These are phyloP conservation scores for Didymella sp. DNA, from an alignment of 2,329 filamentous ascomycete genomes.

Conservation along the genomic window DNA sequence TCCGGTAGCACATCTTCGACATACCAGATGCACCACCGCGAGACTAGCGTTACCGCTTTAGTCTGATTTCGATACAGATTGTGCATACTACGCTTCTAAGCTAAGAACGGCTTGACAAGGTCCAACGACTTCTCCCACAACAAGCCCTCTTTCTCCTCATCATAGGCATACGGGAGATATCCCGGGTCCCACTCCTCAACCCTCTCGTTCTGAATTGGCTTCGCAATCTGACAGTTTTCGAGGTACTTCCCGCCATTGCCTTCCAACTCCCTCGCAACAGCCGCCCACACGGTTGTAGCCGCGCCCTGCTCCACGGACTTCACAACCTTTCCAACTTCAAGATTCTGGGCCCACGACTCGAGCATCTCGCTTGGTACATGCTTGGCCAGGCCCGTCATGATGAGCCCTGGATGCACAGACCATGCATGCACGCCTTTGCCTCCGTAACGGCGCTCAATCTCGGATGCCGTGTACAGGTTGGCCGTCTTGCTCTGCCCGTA, in stretches of 20 bases:
- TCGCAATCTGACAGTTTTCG: neutral
- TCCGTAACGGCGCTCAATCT: slow-evolving; percentile 59
- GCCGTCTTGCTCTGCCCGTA: slow-evolving; percentile 61
- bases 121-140: neutral
- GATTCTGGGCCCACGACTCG: neutral
- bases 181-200: neutral
- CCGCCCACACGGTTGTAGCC: neutral
- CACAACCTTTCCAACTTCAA: neutral
- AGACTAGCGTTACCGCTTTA: too few species aligned
- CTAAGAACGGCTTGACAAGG: neutral
- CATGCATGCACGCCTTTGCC: slow-evolving; percentile 49
- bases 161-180: neutral
- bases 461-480: slow-evolving; percentile 60
- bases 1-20: too few species aligned
- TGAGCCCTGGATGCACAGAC: neutral
- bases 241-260: neutral
- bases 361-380: neutral
- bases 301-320: neutral
- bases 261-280: neutral
- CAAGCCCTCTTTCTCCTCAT: neutral
- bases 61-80: neutral
- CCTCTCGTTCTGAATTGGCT: neutral
- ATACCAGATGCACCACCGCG: too few species aligned
- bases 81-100: neutral
- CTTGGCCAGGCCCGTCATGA: neutral